These are phyloP conservation scores for Daldinia eschscholtzii DNA, from an alignment of 2,329 filamentous ascomycete species.

Conservation along the genomic window DNA sequence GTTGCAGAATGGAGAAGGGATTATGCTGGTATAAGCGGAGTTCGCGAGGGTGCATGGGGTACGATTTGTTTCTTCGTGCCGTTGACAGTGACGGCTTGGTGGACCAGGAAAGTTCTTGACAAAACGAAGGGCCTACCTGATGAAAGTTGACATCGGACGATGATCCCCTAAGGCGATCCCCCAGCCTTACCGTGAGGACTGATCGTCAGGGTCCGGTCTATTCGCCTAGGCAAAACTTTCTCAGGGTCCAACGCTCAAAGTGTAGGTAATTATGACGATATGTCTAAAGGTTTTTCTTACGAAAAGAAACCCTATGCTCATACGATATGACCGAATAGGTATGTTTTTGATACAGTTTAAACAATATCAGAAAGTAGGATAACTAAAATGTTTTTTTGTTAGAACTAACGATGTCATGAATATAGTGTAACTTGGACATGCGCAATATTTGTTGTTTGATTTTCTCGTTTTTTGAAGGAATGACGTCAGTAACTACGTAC, in stretches of 20 bases:
- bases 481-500: conserved; percentile 29
- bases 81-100: conserved; percentile 1
- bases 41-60: neutral
- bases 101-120: conserved; percentile 2
- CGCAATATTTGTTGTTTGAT: conserved; percentile 4
- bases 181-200: conserved; percentile 30
- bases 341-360: neutral
- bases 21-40: neutral
- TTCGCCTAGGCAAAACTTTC: conserved; percentile 10
- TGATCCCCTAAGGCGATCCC: conserved; percentile 19
- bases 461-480: conserved; percentile 5
- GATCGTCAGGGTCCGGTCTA: conserved; percentile 41
- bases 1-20: neutral
- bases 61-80: neutral
- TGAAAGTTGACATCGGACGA: conserved; percentile 5
- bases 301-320: neutral
- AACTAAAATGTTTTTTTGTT: conserved; percentile 6
- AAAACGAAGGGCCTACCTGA: neutral
- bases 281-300: neutral
- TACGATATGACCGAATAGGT: conserved; percentile 11
- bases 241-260: conserved; percentile 3
- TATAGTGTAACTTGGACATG: neutral
- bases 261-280: conserved; percentile 6
- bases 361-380: neutral
- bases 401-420: neutral